phyloP scores from a whole-genome alignment of 495 filamentous ascomycete genomes.

The Articulospora tetracladia region DNA sequence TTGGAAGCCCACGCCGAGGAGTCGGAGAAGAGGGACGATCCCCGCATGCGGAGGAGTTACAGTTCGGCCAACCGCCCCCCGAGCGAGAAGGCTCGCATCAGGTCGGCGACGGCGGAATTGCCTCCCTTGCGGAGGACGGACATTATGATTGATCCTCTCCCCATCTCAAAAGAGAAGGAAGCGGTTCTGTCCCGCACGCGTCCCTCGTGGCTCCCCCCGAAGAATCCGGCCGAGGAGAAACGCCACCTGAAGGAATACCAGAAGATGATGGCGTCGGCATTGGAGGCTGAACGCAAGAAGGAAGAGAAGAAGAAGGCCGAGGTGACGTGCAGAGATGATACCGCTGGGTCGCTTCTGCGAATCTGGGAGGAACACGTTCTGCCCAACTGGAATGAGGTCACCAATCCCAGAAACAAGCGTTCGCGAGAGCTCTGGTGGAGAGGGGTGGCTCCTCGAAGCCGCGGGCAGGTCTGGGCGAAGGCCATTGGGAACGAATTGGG shows the following conservation, averaged over 20 bases:
- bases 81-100: conserved; percentile 53
- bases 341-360: conserved; percentile 55
- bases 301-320: conserved; percentile 46
- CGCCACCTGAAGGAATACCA: conserved; percentile 90
- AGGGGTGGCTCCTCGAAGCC: conserved; percentile 72
- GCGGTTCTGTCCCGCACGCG: conserved; percentile 85
- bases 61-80: conserved; percentile 39
- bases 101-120: conserved; percentile 57
- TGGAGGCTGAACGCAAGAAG: conserved; percentile 60
- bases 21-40: conserved; percentile 39
- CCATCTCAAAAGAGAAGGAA: conserved; percentile 95
- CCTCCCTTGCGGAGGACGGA: conserved; percentile 83
- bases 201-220: conserved; percentile 93
- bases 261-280: conserved; percentile 81
- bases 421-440: conserved; percentile 94
- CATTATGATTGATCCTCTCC: conserved; percentile 94
- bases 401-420: conserved; percentile 55
- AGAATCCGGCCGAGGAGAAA: conserved; percentile 88
- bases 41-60: conserved; percentile 29
- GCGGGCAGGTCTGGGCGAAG: conserved; percentile 80
- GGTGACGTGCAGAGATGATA: conserved; percentile 60
- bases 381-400: conserved; percentile 77
- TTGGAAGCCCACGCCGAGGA: conserved; percentile 80
- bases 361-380: conserved; percentile 89
- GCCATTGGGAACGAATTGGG: conserved; percentile 89